Evolutionary conservation across 352 stramenopile species (phyloP), one percentile per base, ranked within the genome.

Genomic region (Phytophthora ramorum): DNA sequence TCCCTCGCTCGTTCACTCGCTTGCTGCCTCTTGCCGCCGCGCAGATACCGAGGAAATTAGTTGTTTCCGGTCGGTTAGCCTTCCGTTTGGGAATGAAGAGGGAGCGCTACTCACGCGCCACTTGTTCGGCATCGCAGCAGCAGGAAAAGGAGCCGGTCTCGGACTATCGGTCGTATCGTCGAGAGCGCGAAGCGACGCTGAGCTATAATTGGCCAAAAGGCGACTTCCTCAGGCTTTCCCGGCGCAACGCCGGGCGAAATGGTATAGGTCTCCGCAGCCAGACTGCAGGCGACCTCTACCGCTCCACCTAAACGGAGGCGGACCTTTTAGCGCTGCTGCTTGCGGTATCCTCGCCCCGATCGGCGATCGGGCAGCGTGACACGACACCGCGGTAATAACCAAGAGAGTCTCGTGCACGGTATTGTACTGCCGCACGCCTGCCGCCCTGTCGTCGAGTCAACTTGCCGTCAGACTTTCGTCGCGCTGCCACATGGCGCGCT

Each of bases 71-170:
- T 71, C 70, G 66, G 66, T 78, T 69, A 63, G 51, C 63, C 63
- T 72, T 76, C 63, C 52, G 63, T 78, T 78, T 57, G 59, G 55
- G 65, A 75, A 53, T 78, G 70, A 65, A 57, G 68, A 71, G 63
- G 48, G 58, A 48, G 50, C 58, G 64, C 59, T 69, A 70, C 57
- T 45, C 22, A 66, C 69, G 59, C 57, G 24, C 22, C 52, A 44
- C 38, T 44, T 44, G 38, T 44, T 44, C 20, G 22, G 16, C 38
- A 44, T 44, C 7, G 35, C 35, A 19, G 14, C 57, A 66, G 37
- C 63, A 62, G 49, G 43, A 30, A 48, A 56, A 54, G 44, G 52
- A 73, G 66, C 41, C 66, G 34, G 66, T 58, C n/a, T 43, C 19
- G 7, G 20, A 52, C 45, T 49, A 35, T 48, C 20, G 35, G 49